phyloP scores from a whole-genome alignment of 495 filamentous ascomycete species.

The Penicillium chermesinum region DNA sequence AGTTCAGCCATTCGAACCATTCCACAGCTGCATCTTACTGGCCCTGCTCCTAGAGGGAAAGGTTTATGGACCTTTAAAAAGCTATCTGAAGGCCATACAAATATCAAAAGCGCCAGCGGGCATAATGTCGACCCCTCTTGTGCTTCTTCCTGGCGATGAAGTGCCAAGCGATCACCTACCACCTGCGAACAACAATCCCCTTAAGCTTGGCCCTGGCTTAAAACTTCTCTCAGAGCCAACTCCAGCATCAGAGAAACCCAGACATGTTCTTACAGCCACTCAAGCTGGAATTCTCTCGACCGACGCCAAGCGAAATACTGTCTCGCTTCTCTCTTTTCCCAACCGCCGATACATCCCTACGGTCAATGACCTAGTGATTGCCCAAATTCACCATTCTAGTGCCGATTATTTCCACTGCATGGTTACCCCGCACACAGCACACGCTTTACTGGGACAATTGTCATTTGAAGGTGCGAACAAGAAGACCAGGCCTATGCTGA shows the following conservation, averaged over 20 bases:
- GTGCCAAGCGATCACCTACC: conserved; percentile 57
- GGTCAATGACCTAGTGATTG: conserved; percentile 76
- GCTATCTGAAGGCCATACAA: too few species aligned
- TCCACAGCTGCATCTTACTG: too few species aligned
- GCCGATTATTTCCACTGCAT: conserved; percentile 71
- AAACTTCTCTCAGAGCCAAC: conserved; percentile 37
- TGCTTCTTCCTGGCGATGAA: conserved; percentile 73
- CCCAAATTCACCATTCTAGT: conserved; percentile 69
- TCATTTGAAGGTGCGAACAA: conserved; percentile 88
- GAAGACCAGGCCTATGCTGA: conserved; percentile 80
- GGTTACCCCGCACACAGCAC: conserved; percentile 63
- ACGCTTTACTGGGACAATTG: conserved; percentile 75
- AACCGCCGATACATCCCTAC: conserved; percentile 71
- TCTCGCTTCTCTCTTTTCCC: conserved; percentile 33
- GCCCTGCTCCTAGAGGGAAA: too few species aligned
- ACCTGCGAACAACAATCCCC: conserved; percentile 56
- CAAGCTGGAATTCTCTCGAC: conserved; percentile 73
- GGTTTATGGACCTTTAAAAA: too few species aligned
- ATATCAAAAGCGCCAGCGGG: not conserved
- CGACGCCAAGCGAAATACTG: conserved; percentile 65
- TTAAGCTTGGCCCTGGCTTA: conserved; percentile 83
- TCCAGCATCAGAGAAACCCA: conserved; percentile 13
- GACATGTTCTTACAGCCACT: conserved; percentile 58
- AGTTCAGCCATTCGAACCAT: not conserved
- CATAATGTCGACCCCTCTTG: conserved; percentile 43